These are phyloP conservation scores for Chrysanthemum lavandulifolium DNA, from an alignment of 129 eudicot genomes.

Conservation along the genomic window DNA sequence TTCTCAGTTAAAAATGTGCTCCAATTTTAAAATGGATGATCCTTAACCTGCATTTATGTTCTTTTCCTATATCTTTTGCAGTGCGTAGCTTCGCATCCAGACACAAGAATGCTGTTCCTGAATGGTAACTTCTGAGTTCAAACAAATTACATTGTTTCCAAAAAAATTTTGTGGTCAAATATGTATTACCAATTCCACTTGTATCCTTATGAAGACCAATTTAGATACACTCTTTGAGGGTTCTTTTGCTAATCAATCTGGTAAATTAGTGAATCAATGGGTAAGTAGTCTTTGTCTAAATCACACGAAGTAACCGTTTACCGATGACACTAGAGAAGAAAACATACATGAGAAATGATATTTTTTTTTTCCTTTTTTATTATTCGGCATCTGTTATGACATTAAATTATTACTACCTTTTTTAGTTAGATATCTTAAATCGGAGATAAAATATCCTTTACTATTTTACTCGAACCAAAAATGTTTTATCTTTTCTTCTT, in stretches of 20 bases:
- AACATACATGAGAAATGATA: too few relatives aligned
- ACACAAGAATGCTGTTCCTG: slow-evolving; percentile 83
- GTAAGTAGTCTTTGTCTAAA: too few relatives aligned
- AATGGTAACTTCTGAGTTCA: slow-evolving; percentile 52
- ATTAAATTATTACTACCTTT: neutral
- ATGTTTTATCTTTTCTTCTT: neutral
- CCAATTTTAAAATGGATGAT: neutral
- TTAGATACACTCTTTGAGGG: too few relatives aligned
- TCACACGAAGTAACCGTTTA: too few relatives aligned
- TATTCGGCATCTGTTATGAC: neutral
- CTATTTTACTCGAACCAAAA: neutral
- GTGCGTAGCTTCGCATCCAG: slow-evolving; percentile 97
- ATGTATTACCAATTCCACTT: neutral
- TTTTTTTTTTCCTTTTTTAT: neutral
- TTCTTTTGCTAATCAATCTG: too few relatives aligned
- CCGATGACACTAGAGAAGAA: too few relatives aligned
- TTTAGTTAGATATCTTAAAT: neutral
- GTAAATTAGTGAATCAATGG: too few relatives aligned
- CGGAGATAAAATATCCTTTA: neutral
- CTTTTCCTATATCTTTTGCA: slow-evolving; percentile 42
- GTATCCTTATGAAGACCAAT: too few relatives aligned
- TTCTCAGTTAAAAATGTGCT: neutral
- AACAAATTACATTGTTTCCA: neutral
- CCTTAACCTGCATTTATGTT: neutral
- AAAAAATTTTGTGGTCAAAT: neutral